Evolutionary conservation across 306 rosid genomes (phyloP), one percentile per base, ranked within the genome.

Genomic region (Mimosa bimucronata): DNA sequence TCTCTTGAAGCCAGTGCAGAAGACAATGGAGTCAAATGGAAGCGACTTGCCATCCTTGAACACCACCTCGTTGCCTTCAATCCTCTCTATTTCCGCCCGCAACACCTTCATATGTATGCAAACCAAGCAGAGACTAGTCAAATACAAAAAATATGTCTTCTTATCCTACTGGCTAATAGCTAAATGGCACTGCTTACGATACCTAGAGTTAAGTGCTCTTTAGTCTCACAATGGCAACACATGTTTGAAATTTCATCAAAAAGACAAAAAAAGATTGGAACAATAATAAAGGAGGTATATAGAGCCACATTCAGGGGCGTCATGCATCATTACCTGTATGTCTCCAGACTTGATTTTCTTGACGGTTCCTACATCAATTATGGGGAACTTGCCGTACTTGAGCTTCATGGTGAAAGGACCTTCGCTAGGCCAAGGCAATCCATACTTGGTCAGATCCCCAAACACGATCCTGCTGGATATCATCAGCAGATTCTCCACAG

Each of bases 1-100:
- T 75, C 92, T 87, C 48, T 66, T 91, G 83, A 93, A 91, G 23
- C 98, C 94, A 0, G 94, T 93, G 75, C 98, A 89, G 75, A 93
- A 91, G 18, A 93, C 34, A 15, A 91, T 88, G 1, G 92, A 42
- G 71, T 93, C 93, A 71, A 91, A 91, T 6, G 84, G 67, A 69
- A 64, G 73, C 0, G 85, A 79, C 82, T 82, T 87, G 3, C 91
- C 91, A 40, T 85, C 85, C 71, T 74, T 83, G 26, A 91, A 83
- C 50, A 77, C 14, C 6, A 91, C 85, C 21, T 60, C 66, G 34
- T 79, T 83, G 15, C 88, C 88, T 74, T 79, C 71, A 8, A 88
- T 28, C 61, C 77, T 80, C 45, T 81, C 82, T 66, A 93, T 88
- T 87, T 86, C 97, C 1, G 83, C 73, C 1, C 89, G 25, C 61